Percentiles rank a stretch among this genome's conserved stretches.
phyloP scores from a whole-genome alignment of 2,329 filamentous ascomycete species.

The Harringtonia aguacate region DNA sequence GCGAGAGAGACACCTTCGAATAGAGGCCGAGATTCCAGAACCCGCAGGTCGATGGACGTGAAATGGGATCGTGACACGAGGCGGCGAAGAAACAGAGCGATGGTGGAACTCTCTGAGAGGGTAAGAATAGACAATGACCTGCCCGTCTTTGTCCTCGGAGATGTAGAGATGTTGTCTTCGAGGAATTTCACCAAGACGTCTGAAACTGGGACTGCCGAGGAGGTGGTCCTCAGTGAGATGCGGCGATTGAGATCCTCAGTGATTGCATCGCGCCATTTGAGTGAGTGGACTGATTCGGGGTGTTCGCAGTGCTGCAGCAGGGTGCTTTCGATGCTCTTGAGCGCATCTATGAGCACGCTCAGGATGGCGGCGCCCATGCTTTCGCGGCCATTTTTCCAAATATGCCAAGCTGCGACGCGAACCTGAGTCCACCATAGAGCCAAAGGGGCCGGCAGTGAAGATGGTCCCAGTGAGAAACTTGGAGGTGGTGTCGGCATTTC shows the following conservation, averaged over 20 bases:
- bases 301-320: slow-evolving; percentile 12
- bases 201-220: slow-evolving; percentile 15
- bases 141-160: neutral
- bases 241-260: slow-evolving; percentile 10
- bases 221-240: slow-evolving; percentile 12
- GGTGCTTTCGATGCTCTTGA: slow-evolving; percentile 27
- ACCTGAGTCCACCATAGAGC: slow-evolving; percentile 43
- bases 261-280: slow-evolving; percentile 7
- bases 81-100: slow-evolving; percentile 35
- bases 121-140: slow-evolving; percentile 41
- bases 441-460: slow-evolving; percentile 7
- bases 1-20: slow-evolving; percentile 54
- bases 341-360: slow-evolving; percentile 32
- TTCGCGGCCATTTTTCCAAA: slow-evolving; percentile 55
- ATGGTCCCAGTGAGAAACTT: neutral
- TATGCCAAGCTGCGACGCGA: slow-evolving; percentile 49
- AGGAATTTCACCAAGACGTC: slow-evolving; percentile 25
- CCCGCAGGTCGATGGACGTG: slow-evolving; percentile 37
- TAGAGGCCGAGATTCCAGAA: slow-evolving; percentile 57
- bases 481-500: neutral
- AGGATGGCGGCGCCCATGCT: slow-evolving; percentile 55
- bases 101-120: slow-evolving; percentile 52
- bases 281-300: slow-evolving; percentile 7
- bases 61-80: slow-evolving; percentile 23
- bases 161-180: slow-evolving; percentile 17